Conservation (phyloP, 345 rosid genomes). For the Capsella bursapastoris region DNA sequence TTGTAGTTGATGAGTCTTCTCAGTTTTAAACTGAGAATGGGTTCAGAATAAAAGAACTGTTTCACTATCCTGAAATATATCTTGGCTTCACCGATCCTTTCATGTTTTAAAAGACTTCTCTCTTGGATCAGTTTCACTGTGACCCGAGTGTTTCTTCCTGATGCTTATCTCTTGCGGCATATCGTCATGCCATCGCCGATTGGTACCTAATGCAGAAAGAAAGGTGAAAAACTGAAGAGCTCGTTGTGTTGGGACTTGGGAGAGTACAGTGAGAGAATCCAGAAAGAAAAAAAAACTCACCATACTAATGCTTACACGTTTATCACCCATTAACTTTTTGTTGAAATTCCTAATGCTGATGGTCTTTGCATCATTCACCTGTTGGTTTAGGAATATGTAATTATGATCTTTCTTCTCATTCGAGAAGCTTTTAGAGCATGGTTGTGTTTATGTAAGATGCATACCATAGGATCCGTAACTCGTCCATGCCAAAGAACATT, state of each 20-base stretch:
- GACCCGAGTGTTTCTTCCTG: not conserved
- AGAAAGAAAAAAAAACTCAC: constrained; percentile 46
- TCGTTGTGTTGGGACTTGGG: not conserved
- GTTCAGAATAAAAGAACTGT: too few relatives aligned
- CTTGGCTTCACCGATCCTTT: constrained; percentile 3
- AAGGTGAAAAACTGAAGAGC: constrained; percentile 6
- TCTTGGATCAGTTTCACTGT: constrained; percentile 12
- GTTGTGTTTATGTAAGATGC: constrained; percentile 7
- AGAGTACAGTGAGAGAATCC: not conserved
- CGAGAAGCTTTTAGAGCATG: not conserved
- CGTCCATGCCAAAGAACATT: constrained; percentile 98
- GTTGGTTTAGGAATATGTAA: constrained; percentile 20
- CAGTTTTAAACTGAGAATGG: not conserved
- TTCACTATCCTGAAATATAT: not conserved
- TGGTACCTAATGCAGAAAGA: constrained; percentile 61
- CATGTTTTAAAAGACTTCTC: not conserved
- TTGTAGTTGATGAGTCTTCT: not conserved
- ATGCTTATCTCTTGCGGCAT: constrained; percentile 67
- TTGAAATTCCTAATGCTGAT: constrained; percentile 80
- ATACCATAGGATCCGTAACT: constrained; percentile 84
- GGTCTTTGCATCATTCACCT: constrained; percentile 84
- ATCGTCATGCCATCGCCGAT: constrained; percentile 94
- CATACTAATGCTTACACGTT: constrained; percentile 83
- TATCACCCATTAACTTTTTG: constrained; percentile 63
- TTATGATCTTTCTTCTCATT: constrained; percentile 3